Evolutionary conservation across 768 basidiomycete genomes (phyloP), one percentile per base, ranked within the genome.

Genomic region (Aureoboletus auriporus): DNA sequence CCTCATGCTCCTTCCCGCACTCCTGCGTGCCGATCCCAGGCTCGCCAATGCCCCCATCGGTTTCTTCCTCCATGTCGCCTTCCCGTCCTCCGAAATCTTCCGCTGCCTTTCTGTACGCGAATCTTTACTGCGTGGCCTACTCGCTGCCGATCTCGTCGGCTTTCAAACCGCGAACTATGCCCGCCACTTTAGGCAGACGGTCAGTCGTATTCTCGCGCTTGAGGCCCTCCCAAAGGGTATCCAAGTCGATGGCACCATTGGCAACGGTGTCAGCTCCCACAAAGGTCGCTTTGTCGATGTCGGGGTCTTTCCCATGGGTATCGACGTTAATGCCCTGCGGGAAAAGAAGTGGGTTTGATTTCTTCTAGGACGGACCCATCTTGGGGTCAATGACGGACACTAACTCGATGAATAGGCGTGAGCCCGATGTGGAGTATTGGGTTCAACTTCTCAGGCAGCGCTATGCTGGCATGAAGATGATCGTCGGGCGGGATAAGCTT

Each of bases 61-160:
- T 2, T 96, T 97, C 79, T 98, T 98, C 77, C 80, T 96, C 69
- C 95, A 97, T 64, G 93, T 94, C 47, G 90, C 95, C 3, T 97
- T 96, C 72, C 95, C 94, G 4, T 87, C 84, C 36, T 92, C 89
- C 26, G 95, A 98, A 68, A 94, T 96, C 57, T 96, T 96, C 77
- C 78, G 94, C 8, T 95, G 93, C 67, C 74, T 97, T 28, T 84
- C 86, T 4, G 82, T 89, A 4, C 78, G 87, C 43, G 78, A 84
- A 54, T 78, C 85, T 20, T 77, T 96, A 20, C 74, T 98, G 23
- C 77, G 82, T 30, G 95, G 95, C 14, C 74, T 99, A 62, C 86
- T 98, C n/a, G 93, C 80, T 12, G 90, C 94, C 26, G 92, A 97
- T 70, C 78, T 95, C 38, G 83, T 97, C 29, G 92, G 90, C 3